These are phyloP conservation scores for Fusarium clavum DNA, from an alignment of 2,329 filamentous ascomycete genomes.

Conservation along the genomic window DNA sequence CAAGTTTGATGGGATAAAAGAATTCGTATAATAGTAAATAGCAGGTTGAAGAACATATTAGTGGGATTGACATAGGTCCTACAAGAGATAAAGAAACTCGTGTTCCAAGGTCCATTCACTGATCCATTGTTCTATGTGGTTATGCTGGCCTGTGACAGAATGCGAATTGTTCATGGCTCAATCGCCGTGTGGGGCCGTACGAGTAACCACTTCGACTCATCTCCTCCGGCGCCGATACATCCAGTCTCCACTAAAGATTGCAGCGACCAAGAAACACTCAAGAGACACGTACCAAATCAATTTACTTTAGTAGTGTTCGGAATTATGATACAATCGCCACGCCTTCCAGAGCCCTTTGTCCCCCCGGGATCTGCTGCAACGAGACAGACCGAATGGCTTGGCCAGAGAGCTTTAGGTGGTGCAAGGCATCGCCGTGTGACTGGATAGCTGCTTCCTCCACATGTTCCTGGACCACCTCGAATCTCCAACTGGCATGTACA, in stretches of 20 bases:
- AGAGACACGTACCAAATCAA: no score
- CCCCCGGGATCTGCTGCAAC: slow-evolving; percentile 28
- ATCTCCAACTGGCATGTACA: background rate
- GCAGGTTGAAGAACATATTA: slow-evolving; percentile 1
- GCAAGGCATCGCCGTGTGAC: slow-evolving; percentile 39
- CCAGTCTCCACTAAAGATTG: no score
- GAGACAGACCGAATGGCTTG: slow-evolving; percentile 28
- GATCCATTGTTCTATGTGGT: background rate
- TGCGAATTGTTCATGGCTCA: background rate
- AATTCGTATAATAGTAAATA: slow-evolving; percentile 7
- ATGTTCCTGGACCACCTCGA: slow-evolving; percentile 17
- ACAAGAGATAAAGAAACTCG: background rate
- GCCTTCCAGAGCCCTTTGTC: slow-evolving; percentile 23
- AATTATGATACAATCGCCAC: background rate
- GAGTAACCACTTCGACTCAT: no score
- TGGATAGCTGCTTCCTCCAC: slow-evolving; percentile 11
- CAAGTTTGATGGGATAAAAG: slow-evolving; percentile 22
- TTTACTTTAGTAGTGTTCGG: background rate
- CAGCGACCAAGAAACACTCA: no score
- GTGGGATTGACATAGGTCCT: background rate
- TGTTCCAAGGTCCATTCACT: background rate
- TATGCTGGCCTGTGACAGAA: background rate
- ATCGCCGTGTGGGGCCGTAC: background rate
- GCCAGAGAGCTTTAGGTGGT: slow-evolving; percentile 21
- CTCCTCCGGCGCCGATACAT: no score